Percentiles rank a stretch among this genome's conserved stretches.
These are phyloP conservation scores for Fusarium equiseti DNA, from an alignment of 2,329 filamentous ascomycete species.

Conservation along the genomic window DNA sequence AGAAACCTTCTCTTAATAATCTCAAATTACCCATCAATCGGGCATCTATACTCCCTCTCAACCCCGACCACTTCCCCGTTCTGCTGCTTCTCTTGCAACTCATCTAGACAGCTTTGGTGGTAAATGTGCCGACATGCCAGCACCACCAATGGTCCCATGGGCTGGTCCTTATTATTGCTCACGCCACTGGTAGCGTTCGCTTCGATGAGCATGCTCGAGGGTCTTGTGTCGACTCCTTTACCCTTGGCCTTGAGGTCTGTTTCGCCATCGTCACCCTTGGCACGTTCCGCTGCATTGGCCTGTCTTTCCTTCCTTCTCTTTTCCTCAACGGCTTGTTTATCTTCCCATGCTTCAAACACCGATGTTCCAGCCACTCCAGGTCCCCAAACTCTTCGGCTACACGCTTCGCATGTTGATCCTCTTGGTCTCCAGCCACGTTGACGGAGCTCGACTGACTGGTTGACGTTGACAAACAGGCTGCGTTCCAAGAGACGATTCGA, in stretches of 20 bases:
- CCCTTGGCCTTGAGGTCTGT: conserved; percentile 58
- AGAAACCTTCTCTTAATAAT: conserved; percentile 20
- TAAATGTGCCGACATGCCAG: conserved; percentile 79
- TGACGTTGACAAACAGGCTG: conserved; percentile 87
- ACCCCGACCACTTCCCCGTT: conserved; percentile 60
- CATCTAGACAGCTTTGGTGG: conserved; percentile 76
- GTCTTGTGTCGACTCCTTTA: conserved; percentile 56
- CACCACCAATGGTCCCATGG: conserved; percentile 74
- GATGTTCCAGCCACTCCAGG: conserved; percentile 79
- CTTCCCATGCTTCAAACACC: conserved; percentile 87
- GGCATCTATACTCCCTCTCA: conserved; percentile 66
- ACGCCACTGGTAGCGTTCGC: conserved; percentile 40
- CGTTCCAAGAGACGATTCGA: conserved; percentile 89
- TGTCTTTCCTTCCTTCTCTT: conserved; percentile 60
- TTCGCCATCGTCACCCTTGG: conserved; percentile 53
- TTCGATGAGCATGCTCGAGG: conserved; percentile 57
- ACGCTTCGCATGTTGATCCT: conserved; percentile 89
- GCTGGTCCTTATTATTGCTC: conserved; percentile 55
- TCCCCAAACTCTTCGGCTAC: conserved; percentile 86
- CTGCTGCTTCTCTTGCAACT: conserved; percentile 67
- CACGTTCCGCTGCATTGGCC: conserved; percentile 52
- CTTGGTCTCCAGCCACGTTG: conserved; percentile 90
- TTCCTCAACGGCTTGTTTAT: conserved; percentile 64
- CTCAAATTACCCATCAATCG: conserved; percentile 64
- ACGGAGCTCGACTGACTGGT: conserved; percentile 77